These are phyloP conservation scores for Rhododendron kiyosumense DNA, from an alignment of 148 eudicot species.

Conservation along the genomic window DNA sequence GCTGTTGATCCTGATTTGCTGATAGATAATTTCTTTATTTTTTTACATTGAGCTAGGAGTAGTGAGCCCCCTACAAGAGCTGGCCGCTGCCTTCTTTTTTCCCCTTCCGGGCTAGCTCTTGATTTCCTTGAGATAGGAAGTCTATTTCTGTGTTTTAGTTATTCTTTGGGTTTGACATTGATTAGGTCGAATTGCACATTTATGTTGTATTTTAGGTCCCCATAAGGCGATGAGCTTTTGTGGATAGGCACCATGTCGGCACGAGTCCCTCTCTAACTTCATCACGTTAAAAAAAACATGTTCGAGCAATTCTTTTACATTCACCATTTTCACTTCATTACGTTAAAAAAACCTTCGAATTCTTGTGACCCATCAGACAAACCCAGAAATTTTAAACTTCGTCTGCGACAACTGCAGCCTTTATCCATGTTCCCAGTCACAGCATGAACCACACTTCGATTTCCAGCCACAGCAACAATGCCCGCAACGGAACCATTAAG, in stretches of 20 bases:
- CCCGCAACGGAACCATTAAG: slow-evolving; percentile 9
- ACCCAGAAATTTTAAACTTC: slow-evolving; percentile 37
- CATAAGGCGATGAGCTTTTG: neutral
- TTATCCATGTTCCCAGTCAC: slow-evolving; percentile 38
- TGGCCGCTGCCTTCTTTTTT: neutral
- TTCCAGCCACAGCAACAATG: too few species aligned
- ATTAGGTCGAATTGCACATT: neutral
- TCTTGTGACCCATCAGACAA: slow-evolving; percentile 34
- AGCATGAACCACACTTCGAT: slow-evolving; percentile 21
- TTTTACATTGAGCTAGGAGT: neutral
- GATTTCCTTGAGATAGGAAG: neutral
- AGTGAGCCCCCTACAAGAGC: neutral
- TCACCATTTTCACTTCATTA: neutral
- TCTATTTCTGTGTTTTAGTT: neutral
- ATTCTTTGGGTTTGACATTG: neutral
- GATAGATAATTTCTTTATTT: neutral
- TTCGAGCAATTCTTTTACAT: slow-evolving; percentile 7
- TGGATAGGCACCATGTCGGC: neutral
- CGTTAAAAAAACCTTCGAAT: neutral
- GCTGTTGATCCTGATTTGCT: neutral
- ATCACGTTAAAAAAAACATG: too few species aligned
- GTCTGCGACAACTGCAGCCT: slow-evolving; percentile 1
- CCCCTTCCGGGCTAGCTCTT: neutral
- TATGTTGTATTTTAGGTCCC: neutral
- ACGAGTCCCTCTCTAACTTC: too few species aligned